Base-by-base conservation (phyloP, 805 yeast species). In the Kodamaea kaohsiungensis region DNA sequence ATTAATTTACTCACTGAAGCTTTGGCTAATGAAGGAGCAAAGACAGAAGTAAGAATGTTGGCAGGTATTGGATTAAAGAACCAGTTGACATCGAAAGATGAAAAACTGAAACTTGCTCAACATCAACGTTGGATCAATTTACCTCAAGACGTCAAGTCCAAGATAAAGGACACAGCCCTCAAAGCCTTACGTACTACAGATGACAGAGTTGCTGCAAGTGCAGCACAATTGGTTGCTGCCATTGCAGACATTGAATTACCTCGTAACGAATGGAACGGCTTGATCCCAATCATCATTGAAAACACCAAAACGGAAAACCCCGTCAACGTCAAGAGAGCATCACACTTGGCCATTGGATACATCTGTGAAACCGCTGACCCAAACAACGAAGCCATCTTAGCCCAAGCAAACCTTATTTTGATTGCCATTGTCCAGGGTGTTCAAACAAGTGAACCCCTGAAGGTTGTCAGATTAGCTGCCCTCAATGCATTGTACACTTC, bases 391-490 rank as follows among this genome's bases (percentile, higher is more conserved):
- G 87, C 86, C 33, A 86, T 93, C 57, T 85, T 87, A 8, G 79
- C 89, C 4, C 96, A 92, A 71, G 86, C 96, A 17, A 90, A 90
- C 70, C 97, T 97, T 52, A 91, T 95, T 53, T 79, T 95, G 60
- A 91, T 96, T 59, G 96, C 99, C 19, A 91, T 93, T 66, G 96
- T 93, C 46, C 98, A 95, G 76, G 98, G 98, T 60, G 98, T 96
- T 2, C 96, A 89, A 68, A 74, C 87, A 18, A 77, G 85, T 7
- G 98, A 93, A 72, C 85, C 90, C 9, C 84, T 88, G 19, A 75
- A 78, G 43, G 72, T 78, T 37, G 98, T 95, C 42, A 82, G 98
- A 60, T 78, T 90, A 59, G 89, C 98, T 5, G 99, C 99, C 1
- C 79, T 95, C 61, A 89, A 89, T 66, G 97, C 99, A 1, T 81